These are phyloP conservation scores for Avena insularis DNA, from an alignment of 176 grass and related monocot species.

Conservation along the genomic window DNA sequence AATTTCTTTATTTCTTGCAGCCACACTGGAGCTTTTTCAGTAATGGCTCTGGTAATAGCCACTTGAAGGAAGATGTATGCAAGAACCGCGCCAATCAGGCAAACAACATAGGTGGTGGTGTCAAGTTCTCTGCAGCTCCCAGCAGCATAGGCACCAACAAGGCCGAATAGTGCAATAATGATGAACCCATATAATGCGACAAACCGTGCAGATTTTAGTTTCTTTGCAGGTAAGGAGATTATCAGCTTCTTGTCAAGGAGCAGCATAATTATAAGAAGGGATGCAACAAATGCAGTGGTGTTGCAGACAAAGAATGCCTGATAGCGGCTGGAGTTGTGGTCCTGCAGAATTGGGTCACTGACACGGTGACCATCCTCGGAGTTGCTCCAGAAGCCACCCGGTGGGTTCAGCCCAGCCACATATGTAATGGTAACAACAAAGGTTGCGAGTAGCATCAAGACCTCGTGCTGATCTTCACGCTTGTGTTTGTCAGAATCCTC, in stretches of 20 bases:
- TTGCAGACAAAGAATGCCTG: conserved; percentile 38
- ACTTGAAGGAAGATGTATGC: not conserved
- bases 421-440: conserved; percentile 40
- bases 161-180: not conserved
- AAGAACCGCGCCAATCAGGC: not conserved
- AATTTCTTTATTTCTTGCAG: not conserved
- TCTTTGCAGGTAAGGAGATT: not conserved
- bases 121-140: conserved; percentile 6
- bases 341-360: not conserved
- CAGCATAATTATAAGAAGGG: conserved; percentile 23
- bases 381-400: conserved; percentile 34
- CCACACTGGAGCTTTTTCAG: not conserved
- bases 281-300: conserved; percentile 36
- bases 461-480: not conserved
- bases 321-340: not conserved
- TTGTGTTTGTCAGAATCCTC: not conserved
- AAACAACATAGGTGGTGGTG: not conserved
- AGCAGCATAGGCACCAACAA: conserved; percentile 29
- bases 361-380: not conserved
- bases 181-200: not conserved
- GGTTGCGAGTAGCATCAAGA: conserved; percentile 39
- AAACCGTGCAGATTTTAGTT: not conserved
- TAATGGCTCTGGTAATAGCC: not conserved
- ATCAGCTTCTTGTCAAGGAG: conserved; percentile 27
- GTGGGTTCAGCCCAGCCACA: conserved; percentile 38